Evolutionary conservation across 1,284 basidiomycete species (phyloP).

Genomic region (Filobasidium uniguttulatum): DNA sequence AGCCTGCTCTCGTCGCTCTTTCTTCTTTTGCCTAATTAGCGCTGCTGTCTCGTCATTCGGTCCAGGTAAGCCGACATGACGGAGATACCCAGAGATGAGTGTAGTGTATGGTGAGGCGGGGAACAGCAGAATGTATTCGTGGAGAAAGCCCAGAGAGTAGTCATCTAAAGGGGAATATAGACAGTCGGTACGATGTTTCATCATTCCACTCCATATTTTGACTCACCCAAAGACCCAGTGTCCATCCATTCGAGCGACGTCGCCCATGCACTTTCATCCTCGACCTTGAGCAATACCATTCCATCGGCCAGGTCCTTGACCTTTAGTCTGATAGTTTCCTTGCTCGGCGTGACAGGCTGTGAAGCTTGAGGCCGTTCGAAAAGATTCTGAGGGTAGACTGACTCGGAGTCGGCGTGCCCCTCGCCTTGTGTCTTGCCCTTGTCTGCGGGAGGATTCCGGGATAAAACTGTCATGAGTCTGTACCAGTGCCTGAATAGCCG

Average conservation of each 20-base stretch:
- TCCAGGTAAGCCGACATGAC: conserved; percentile 46
- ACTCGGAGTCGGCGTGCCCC: no score
- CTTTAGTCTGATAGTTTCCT: conserved; percentile 30
- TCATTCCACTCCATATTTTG: background rate
- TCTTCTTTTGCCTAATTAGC: conserved; percentile 14
- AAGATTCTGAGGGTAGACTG: conserved; percentile 7
- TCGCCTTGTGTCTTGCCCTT: background rate
- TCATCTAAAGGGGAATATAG: no score
- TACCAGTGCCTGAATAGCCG: conserved; percentile 46
- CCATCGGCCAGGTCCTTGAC: conserved; percentile 33
- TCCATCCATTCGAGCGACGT: conserved; percentile 65
- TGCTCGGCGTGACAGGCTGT: conserved; percentile 40
- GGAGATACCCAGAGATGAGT: conserved; percentile 56
- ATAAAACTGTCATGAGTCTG: conserved; percentile 13
- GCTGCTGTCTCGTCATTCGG: conserved; percentile 20
- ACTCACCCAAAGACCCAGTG: conserved; percentile 51
- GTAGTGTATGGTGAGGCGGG: conserved; percentile 47
- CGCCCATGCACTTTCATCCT: conserved; percentile 31
- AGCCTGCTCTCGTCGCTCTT: conserved; percentile 17
- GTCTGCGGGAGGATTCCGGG: background rate
- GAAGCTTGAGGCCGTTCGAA: background rate
- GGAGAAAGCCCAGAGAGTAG: conserved; percentile 51
- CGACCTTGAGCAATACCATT: conserved; percentile 30
- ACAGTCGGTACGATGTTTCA: background rate
- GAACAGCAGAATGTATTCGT: conserved; percentile 56